phyloP scores from a whole-genome alignment of 352 stramenopile species.

The Pythium utonaiense region DNA sequence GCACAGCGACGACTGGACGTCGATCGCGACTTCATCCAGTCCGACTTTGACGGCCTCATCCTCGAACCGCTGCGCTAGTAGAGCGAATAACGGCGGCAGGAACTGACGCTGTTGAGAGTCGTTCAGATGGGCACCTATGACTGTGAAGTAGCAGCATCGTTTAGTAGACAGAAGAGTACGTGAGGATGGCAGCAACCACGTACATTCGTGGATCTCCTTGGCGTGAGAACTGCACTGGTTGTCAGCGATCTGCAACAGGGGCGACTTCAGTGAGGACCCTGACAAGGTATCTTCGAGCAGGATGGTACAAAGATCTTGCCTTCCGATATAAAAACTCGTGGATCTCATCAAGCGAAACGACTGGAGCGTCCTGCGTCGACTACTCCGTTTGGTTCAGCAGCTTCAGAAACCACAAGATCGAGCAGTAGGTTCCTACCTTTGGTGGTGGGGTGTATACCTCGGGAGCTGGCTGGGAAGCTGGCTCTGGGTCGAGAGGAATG shows the following conservation, averaged over 20 bases:
- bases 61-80: constrained; percentile 34
- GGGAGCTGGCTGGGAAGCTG: too few relatives aligned
- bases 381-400: neutral
- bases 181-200: neutral
- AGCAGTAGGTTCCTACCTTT: neutral
- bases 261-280: neutral
- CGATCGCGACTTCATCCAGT: constrained; percentile 44
- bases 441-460: too few relatives aligned
- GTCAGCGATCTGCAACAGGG: constrained; percentile 33
- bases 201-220: constrained; percentile 60
- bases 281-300: neutral
- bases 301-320: neutral
- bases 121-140: constrained; percentile 23
- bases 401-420: neutral
- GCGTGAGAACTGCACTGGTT: constrained; percentile 49
- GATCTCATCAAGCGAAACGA: neutral
- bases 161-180: neutral
- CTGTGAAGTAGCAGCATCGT: neutral
- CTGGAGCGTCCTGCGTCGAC: neutral
- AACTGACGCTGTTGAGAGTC: constrained; percentile 37
- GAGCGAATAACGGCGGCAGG: constrained; percentile 37
- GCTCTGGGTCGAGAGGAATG: neutral
- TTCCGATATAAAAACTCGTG: constrained; percentile 16
- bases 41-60: constrained; percentile 23
- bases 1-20: constrained; percentile 67